phyloP scores from a whole-genome alignment of 345 rosid genomes.

The Rhizophora apiculata region DNA sequence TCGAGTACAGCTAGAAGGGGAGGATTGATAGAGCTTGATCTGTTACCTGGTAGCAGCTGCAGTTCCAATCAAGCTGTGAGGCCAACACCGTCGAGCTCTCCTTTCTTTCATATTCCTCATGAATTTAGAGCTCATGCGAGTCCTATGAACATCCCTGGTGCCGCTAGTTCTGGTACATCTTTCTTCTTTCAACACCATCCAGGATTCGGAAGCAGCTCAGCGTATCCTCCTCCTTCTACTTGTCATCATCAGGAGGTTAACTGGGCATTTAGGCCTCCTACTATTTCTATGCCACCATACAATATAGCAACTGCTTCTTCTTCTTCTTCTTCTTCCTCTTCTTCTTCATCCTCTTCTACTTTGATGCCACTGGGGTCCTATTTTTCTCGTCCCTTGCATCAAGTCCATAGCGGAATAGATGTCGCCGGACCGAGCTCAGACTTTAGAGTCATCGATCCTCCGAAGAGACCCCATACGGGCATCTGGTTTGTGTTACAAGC shows the following conservation, averaged over 20 bases:
- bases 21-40: conserved; percentile 61
- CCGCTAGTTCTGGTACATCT: conserved; percentile 26
- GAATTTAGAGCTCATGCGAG: conserved; percentile 37
- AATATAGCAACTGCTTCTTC: conserved; percentile 38
- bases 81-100: conserved; percentile 12
- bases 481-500: conserved; percentile 95
- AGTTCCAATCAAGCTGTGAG: conserved; percentile 21
- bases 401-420: conserved; percentile 43
- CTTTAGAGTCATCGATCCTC: conserved; percentile 72
- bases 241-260: conserved; percentile 51
- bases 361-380: conserved; percentile 57
- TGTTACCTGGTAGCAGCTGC: conserved; percentile 38
- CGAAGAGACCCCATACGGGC: conserved; percentile 79
- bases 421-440: conserved; percentile 63
- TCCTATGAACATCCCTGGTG: conserved; percentile 12
- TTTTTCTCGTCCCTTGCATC: conserved; percentile 52
- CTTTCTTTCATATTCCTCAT: conserved; percentile 39
- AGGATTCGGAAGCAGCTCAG: conserved; percentile 35
- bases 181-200: conserved; percentile 45
- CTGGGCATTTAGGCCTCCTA: conserved; percentile 62
- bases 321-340: conserved; percentile 22
- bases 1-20: conserved; percentile 27
- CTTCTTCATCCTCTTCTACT: conserved; percentile 41
- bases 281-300: conserved; percentile 12
- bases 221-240: conserved; percentile 43